phyloP scores from a whole-genome alignment of 164 flowering plant species.

The Aristolochia contorta region DNA sequence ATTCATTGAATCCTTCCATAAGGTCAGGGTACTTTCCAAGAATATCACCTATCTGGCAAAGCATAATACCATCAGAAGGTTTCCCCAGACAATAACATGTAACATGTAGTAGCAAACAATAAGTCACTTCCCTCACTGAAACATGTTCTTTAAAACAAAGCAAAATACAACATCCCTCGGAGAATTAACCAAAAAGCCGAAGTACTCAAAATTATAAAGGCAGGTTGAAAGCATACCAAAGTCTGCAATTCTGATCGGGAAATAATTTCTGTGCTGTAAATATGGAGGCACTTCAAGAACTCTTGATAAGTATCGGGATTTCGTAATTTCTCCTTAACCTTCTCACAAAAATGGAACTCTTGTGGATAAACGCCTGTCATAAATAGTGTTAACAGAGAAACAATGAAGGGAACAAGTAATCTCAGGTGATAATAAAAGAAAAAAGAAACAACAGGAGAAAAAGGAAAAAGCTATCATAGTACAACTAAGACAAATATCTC shows the following conservation, averaged over 20 bases:
- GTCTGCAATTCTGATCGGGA: slow-evolving; percentile 52
- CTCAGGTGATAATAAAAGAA: neutral
- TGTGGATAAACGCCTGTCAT: slow-evolving; percentile 43
- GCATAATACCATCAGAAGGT: neutral
- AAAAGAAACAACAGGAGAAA: neutral
- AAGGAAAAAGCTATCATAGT: neutral
- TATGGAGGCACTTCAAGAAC: slow-evolving; percentile 61
- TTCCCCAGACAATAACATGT: neutral
- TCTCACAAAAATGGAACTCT: slow-evolving; percentile 56
- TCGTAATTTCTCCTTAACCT: slow-evolving; percentile 62
- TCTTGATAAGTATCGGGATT: slow-evolving; percentile 47
- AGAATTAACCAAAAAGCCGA: neutral
- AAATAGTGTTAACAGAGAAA: neutral
- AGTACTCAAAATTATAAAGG: neutral
- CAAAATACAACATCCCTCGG: neutral
- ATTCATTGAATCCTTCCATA: slow-evolving; percentile 66
- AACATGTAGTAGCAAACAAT: neutral
- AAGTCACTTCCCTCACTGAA: too few relatives aligned
- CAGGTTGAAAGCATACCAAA: slow-evolving; percentile 43
- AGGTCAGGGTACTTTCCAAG: slow-evolving; percentile 72
- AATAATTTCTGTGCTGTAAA: slow-evolving; percentile 61
- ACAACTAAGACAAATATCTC: too few relatives aligned
- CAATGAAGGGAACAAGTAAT: neutral
- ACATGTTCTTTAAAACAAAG: neutral
- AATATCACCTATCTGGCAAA: slow-evolving; percentile 53